Evolutionary conservation across 1,139 yeast genomes (phyloP).

Genomic region (Candida sanyaensis): DNA sequence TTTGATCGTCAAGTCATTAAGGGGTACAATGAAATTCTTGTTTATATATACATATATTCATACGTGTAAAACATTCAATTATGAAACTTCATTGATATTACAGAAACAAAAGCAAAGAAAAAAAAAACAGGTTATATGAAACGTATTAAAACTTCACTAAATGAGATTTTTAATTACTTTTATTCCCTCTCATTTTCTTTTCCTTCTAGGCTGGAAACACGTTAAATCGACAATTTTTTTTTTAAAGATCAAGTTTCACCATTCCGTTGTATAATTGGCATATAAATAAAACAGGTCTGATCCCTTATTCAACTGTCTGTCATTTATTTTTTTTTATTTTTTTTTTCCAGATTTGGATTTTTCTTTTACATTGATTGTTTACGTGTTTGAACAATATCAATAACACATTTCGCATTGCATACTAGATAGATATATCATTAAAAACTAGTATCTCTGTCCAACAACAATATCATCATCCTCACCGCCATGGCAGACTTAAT

Average conservation of each 20-base stretch:
- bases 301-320: too few relatives aligned
- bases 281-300: neutral
- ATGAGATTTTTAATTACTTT: neutral
- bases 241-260: neutral
- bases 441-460: neutral
- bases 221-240: too few relatives aligned
- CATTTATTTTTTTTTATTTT: too few relatives aligned
- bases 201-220: neutral
- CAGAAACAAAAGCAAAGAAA: neutral
- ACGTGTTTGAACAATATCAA: neutral
- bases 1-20: too few relatives aligned
- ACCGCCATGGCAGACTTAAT: neutral
- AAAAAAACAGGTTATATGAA: neutral
- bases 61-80: neutral
- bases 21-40: too few relatives aligned
- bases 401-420: conserved; percentile 1
- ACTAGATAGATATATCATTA: too few relatives aligned
- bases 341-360: neutral
- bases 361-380: neutral
- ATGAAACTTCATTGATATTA: neutral
- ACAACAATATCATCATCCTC: neutral
- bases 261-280: neutral
- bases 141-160: too few relatives aligned
- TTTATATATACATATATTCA: too few relatives aligned
- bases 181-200: neutral